A percentile compares a stretch with the other conserved stretches of the same genome.
Evolutionary conservation across 2,329 filamentous ascomycete genomes (phyloP).

Genomic region (Dactylellina leptospora): DNA sequence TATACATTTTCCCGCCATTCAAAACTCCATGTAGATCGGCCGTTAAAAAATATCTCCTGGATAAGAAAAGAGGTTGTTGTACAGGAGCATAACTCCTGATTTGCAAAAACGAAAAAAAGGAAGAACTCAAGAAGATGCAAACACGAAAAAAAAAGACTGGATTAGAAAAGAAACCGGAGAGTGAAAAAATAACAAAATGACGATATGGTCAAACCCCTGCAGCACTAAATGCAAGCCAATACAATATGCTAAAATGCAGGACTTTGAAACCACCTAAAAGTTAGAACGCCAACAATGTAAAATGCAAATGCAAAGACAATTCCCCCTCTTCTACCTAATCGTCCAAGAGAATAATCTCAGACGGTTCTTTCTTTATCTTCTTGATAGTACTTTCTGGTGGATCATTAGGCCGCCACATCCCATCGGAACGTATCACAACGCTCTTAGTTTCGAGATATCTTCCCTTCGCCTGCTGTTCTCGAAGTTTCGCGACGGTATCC

Average conservation of each 20-base stretch:
- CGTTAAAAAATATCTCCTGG: too few species aligned
- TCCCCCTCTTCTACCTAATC: conserved; percentile 17
- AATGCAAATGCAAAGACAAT: neutral
- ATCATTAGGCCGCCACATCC: conserved; percentile 70
- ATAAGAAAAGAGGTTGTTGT: too few species aligned
- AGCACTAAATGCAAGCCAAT: too few species aligned
- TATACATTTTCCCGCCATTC: too few species aligned
- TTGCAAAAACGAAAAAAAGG: too few species aligned
- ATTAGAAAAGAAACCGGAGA: neutral
- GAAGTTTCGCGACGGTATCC: conserved; percentile 66
- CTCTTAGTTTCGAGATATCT: conserved; percentile 67
- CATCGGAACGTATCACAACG: conserved; percentile 72
- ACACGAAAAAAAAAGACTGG: neutral
- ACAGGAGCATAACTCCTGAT: too few species aligned
- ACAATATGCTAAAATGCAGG: too few species aligned
- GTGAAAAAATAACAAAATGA: neutral
- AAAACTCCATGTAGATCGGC: too few species aligned
- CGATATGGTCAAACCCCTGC: too few species aligned
- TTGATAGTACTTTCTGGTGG: conserved; percentile 48
- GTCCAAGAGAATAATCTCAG: conserved; percentile 32
- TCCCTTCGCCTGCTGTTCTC: conserved; percentile 62
- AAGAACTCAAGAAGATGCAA: too few species aligned
- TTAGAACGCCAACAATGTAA: neutral
- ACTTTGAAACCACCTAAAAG: too few species aligned
- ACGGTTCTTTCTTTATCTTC: conserved; percentile 47